Percentiles rank a stretch among this genome's conserved stretches.
phyloP scores from a whole-genome alignment of 345 rosid genomes.

The Hypericum androsaemum region DNA sequence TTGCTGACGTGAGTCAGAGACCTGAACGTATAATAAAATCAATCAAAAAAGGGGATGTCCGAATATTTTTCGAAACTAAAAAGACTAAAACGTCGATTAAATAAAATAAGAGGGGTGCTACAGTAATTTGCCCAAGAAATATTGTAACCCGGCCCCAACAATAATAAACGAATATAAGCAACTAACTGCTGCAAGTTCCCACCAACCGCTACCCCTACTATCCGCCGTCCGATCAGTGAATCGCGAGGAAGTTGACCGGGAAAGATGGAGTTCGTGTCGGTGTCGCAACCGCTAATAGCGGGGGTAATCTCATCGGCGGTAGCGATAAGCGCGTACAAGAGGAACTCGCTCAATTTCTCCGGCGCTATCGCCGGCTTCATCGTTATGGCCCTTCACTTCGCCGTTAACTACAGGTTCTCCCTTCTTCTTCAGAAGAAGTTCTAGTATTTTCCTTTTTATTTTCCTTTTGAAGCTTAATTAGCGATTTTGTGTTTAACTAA shows the following conservation, averaged over 20 bases:
- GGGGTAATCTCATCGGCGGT: conserved; percentile 39
- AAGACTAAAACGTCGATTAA: too few species aligned
- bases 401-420: conserved; percentile 56
- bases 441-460: neutral
- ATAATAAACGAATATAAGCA: too few species aligned
- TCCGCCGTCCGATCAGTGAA: too few species aligned
- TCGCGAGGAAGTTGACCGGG: neutral
- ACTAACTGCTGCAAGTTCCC: too few species aligned
- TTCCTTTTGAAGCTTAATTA: neutral
- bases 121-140: too few species aligned
- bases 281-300: conserved; percentile 36
- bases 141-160: too few species aligned
- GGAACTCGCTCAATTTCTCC: conserved; percentile 72
- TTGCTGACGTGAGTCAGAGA: too few species aligned
- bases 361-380: conserved; percentile 73
- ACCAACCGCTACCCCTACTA: too few species aligned
- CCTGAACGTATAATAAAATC: too few species aligned
- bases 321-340: conserved; percentile 53
- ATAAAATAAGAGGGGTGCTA: too few species aligned
- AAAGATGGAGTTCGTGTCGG: neutral
- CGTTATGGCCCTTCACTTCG: conserved; percentile 62
- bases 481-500: neutral
- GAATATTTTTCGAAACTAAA: too few species aligned
- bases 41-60: too few species aligned
- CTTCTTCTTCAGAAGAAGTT: neutral